Percentiles rank a stretch among this genome's conserved stretches.
Evolutionary conservation across 2,329 filamentous ascomycete genomes (phyloP).

Genomic region (Ophiostoma triangulosporum): DNA sequence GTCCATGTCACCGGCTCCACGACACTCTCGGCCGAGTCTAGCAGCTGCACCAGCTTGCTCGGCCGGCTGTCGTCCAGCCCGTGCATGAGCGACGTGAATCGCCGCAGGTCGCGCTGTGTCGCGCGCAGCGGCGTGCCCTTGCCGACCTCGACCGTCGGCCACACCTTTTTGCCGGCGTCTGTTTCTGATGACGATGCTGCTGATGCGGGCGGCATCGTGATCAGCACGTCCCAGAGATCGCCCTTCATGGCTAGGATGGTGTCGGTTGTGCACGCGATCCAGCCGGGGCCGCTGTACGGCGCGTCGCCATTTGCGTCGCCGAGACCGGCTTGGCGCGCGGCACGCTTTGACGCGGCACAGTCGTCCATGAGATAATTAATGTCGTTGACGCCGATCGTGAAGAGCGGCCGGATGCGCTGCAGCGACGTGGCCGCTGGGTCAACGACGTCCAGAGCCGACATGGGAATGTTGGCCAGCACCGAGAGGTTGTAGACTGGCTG

Average conservation of each 20-base stretch:
- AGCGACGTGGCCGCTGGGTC: conserved; percentile 37
- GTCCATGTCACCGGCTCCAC: conserved; percentile 56
- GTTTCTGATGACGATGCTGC: conserved; percentile 21
- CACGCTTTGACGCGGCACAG: conserved; percentile 31
- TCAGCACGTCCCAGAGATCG: conserved; percentile 76
- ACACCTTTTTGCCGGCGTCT: conserved; percentile 45
- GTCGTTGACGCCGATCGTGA: conserved; percentile 86
- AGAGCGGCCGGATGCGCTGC: conserved; percentile 66
- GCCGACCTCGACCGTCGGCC: conserved; percentile 62
- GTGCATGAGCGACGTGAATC: conserved; percentile 56
- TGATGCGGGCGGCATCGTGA: conserved; percentile 54
- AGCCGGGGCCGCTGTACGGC: conserved; percentile 45
- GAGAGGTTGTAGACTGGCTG: conserved; percentile 76
- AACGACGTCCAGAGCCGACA: conserved; percentile 57
- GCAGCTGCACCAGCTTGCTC: conserved; percentile 5
- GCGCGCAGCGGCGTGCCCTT: conserved; percentile 59
- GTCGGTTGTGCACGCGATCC: conserved; percentile 93
- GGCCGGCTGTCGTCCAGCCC: conserved; percentile 31
- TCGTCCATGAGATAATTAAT: conserved; percentile 63
- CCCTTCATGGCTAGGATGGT: conserved; percentile 80
- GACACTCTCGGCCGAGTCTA: conserved; percentile 37
- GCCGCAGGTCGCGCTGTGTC: conserved; percentile 77
- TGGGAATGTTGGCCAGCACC: conserved; percentile 78
- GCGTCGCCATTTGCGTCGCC: conserved; percentile 19
- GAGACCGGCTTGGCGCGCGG: conserved; percentile 14